Percentiles rank a stretch among this genome's conserved stretches.
phyloP scores from a whole-genome alignment of 2,329 filamentous ascomycete species.

The Fusarium sacchari region DNA sequence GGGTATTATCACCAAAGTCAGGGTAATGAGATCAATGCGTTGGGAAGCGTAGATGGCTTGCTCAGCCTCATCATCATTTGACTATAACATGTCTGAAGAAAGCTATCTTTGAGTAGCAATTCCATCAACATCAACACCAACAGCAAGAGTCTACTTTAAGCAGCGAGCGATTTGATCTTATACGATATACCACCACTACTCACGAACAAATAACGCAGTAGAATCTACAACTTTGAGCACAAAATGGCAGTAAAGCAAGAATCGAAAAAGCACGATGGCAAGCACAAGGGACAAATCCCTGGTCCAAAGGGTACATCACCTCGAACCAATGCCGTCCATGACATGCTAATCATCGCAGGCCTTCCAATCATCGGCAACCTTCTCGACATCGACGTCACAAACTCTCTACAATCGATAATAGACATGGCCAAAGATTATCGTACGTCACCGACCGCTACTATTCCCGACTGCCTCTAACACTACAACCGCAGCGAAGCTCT shows the following conservation, averaged over 20 bases:
- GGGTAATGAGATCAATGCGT: not conserved
- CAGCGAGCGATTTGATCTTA: not conserved
- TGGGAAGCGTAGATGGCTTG: not conserved
- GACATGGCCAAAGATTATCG: not conserved
- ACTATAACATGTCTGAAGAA: not conserved
- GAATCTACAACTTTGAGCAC: rapidly evolving
- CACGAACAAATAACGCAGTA: rapidly evolving
- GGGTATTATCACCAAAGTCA: not conserved
- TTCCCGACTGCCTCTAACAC: rapidly evolving
- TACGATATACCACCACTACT: not conserved
- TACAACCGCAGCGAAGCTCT: not conserved
- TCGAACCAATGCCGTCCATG: rapidly evolving
- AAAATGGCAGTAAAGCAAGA: not conserved
- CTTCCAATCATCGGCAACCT: not conserved
- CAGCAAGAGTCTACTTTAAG: not conserved
- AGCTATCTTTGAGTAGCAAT: rapidly evolving
- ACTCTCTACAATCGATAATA: not conserved
- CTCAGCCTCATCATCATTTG: not conserved
- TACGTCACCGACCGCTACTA: not conserved
- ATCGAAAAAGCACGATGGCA: not conserved
- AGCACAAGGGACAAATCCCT: not conserved
- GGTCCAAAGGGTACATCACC: not conserved
- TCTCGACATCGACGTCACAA: not conserved
- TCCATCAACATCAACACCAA: not conserved
- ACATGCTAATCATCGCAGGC: not conserved